These are phyloP conservation scores for Chlorella sp. DNA, from an alignment of 139 green algal genomes.

Conservation along the genomic window DNA sequence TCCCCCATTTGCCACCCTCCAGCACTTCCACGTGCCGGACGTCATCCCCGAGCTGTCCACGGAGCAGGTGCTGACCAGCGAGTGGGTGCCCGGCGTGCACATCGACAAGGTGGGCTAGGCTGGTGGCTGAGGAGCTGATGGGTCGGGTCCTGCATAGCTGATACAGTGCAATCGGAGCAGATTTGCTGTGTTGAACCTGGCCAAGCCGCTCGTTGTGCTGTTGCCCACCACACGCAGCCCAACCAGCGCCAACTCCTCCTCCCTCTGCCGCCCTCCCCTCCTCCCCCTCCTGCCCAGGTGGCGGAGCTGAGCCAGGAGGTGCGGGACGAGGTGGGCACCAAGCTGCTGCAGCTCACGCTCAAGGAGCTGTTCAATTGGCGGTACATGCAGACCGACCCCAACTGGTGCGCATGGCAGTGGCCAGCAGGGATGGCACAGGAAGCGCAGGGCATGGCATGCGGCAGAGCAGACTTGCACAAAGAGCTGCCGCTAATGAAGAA, in stretches of 20 bases:
- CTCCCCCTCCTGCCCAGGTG: conserved; percentile 53
- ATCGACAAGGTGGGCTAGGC: conserved; percentile 79
- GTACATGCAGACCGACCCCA: conserved; percentile 93
- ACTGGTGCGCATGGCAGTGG: conserved; percentile 17
- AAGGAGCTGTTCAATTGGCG: conserved; percentile 93
- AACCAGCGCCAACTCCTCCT: no score
- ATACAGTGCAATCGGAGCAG: no score
- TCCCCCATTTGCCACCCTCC: background rate
- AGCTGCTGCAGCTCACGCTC: conserved; percentile 90
- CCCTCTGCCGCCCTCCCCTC: background rate
- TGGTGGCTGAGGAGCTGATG: no score
- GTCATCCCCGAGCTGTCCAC: conserved; percentile 79
- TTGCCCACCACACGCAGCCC: no score
- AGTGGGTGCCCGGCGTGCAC: conserved; percentile 84
- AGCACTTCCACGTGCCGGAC: conserved; percentile 79
- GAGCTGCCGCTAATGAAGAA: no score
- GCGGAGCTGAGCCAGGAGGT: conserved; percentile 70
- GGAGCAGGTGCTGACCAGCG: conserved; percentile 79
- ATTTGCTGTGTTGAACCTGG: no score
- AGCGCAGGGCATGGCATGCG: no score
- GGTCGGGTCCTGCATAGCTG: no score
- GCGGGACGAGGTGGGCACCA: conserved; percentile 79
- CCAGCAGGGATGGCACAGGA: no score
- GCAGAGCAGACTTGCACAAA: no score
- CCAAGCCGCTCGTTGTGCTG: no score